Evolutionary conservation across 2,329 filamentous ascomycete genomes (phyloP).

Genomic region (Davidsoniella eucalypti): DNA sequence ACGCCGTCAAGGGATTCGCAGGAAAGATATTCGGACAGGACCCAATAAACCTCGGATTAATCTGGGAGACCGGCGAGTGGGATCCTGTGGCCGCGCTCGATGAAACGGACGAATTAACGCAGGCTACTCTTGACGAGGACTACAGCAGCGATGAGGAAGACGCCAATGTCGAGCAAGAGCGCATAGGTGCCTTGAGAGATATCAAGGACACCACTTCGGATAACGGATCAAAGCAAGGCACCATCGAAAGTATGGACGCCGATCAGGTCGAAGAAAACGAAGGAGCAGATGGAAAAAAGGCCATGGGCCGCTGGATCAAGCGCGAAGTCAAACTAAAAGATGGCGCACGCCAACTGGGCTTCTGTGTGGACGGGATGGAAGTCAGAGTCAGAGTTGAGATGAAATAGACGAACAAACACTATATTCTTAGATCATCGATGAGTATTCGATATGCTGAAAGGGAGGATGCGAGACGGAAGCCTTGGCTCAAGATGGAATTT

Average conservation of each 20-base stretch:
- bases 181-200: slow-evolving; percentile 15
- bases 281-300: slow-evolving; percentile 17
- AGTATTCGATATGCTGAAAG: background rate
- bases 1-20: slow-evolving; percentile 64
- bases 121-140: slow-evolving; percentile 27
- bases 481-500: background rate
- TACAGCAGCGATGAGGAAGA: slow-evolving; percentile 37
- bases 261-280: slow-evolving; percentile 18
- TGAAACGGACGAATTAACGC: slow-evolving; percentile 31
- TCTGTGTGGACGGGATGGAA: slow-evolving; percentile 60
- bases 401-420: background rate
- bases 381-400: slow-evolving; percentile 47
- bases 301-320: slow-evolving; percentile 48
- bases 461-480: background rate
- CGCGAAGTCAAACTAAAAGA: slow-evolving; percentile 67
- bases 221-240: slow-evolving; percentile 15
- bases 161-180: slow-evolving; percentile 22
- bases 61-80: slow-evolving; percentile 87
- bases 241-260: slow-evolving; percentile 10
- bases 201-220: background rate
- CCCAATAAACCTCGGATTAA: slow-evolving; percentile 47
- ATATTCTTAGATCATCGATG: too few relatives aligned
- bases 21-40: slow-evolving; percentile 50
- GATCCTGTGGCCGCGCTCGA: slow-evolving; percentile 56
- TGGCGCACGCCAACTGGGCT: slow-evolving; percentile 66